Evolutionary conservation across 768 basidiomycete genomes (phyloP).

Genomic region (Psilocybe cubensis): DNA sequence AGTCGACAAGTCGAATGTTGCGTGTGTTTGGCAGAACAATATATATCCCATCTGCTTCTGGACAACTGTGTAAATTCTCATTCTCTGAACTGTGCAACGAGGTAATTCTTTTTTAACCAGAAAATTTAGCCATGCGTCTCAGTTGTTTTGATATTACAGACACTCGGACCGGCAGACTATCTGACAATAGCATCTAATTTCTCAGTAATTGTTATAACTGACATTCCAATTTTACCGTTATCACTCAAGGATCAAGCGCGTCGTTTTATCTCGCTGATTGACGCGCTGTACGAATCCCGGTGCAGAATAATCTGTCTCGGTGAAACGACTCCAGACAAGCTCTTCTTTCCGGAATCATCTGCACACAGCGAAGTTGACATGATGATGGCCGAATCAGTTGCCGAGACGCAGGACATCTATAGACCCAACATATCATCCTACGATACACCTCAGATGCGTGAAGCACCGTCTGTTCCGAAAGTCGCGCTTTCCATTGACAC

Average conservation of each 20-base stretch:
- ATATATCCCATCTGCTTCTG: constrained; percentile 44
- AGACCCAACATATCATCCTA: constrained; percentile 61
- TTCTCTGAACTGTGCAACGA: constrained; percentile 55
- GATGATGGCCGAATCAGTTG: constrained; percentile 48
- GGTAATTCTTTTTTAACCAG: constrained; percentile 10
- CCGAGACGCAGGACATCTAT: constrained; percentile 52
- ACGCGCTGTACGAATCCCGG: constrained; percentile 56
- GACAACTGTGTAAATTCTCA: constrained; percentile 44
- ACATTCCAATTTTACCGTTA: constrained; percentile 52
- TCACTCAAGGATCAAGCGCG: constrained; percentile 61
- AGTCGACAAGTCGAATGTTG: constrained; percentile 27
- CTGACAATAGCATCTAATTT: constrained; percentile 54
- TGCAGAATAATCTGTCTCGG: constrained; percentile 43
- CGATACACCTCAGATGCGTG: constrained; percentile 37
- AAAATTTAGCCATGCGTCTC: background rate
- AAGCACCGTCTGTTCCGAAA: constrained; percentile 16
- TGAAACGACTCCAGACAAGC: constrained; percentile 39
- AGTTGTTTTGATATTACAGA: constrained; percentile 14
- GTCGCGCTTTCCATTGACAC: constrained; percentile 39
- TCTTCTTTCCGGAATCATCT: constrained; percentile 58
- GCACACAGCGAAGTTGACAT: constrained; percentile 26
- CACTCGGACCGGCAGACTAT: constrained; percentile 61
- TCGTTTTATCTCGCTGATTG: constrained; percentile 62
- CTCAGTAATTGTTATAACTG: constrained; percentile 34
- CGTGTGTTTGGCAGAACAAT: constrained; percentile 53